Evolutionary conservation across 2,329 filamentous ascomycete genomes (phyloP), one percentile per base, ranked within the genome.

Genomic region (Colletotrichum gloeosporioides): DNA sequence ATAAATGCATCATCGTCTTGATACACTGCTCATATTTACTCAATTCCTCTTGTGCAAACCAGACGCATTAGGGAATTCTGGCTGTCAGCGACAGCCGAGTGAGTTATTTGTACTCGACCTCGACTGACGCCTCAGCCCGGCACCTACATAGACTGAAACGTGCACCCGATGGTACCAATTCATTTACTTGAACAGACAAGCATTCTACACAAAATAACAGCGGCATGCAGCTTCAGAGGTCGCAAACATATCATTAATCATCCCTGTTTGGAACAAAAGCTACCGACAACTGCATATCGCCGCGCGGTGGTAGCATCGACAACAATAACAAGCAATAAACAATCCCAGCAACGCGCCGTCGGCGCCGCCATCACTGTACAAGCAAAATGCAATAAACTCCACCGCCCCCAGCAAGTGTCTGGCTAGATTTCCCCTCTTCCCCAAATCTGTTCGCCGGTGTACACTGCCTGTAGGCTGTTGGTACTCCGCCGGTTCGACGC

Each of bases 401-500:
- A 59, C 69, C 69, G 16, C n/a, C 36, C 63, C 44, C 18, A 27
- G 18, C 64, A 16, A 25, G 36, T 32, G 55, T 22, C 29, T 59
- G 27, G 69, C 31, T 49, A 63, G 12, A 15, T 16, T 34, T 32
- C 27, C 69, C 63, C 63, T 36, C 62, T 39, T 34, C 22, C 44
- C 62, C 32, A 31, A 49, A 8, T 29, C 59, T 49, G 25, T 34
- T 34, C 61, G 64, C 57, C 29, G 57, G 64, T 61, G 39, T 13
- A 49, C 32, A 31, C 57, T 73, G 44, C 22, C 57, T 59, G 22
- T 75, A 31, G 69, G 69, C 55, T 57, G 25, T 76, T 44, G 70
- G 69, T 64, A 69, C 64, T 66, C 64, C 34, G 64, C 70, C 74
- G 74, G 74, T 22, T 76, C 70, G 59, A 55, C 74, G 70, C 34